Percentiles rank a stretch among this genome's conserved stretches.
Evolutionary conservation across 768 basidiomycete genomes (phyloP).

Genomic region (Lactifluus pinguis): DNA sequence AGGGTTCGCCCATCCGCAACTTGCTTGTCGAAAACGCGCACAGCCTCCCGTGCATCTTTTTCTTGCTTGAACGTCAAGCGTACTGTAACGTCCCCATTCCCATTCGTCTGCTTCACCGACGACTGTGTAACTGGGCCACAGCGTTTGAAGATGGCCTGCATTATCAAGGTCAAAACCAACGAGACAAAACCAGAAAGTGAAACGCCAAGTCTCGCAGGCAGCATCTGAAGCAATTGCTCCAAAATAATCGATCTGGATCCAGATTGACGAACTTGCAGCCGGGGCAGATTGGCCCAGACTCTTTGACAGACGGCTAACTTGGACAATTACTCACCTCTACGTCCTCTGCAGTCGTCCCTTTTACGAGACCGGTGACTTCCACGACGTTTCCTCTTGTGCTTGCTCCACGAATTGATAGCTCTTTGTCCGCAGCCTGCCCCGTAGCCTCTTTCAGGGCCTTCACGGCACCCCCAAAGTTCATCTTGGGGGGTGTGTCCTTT

Average conservation of each 20-base stretch:
- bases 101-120: constrained; percentile 5
- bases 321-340: constrained; percentile 12
- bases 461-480: constrained; percentile 18
- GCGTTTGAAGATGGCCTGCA: constrained; percentile 20
- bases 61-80: constrained; percentile 20
- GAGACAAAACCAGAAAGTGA: not conserved
- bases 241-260: not conserved
- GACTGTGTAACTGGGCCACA: constrained; percentile 19
- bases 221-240: not conserved
- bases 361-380: constrained; percentile 19
- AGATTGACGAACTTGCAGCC: not conserved
- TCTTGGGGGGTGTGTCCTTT: constrained; percentile 12
- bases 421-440: constrained; percentile 1
- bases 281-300: not conserved
- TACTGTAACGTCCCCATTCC: constrained; percentile 17
- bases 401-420: constrained; percentile 19
- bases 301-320: not conserved
- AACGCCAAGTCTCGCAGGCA: not conserved
- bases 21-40: constrained; percentile 15
- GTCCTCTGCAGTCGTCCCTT: constrained; percentile 20
- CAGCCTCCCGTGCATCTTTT: constrained; percentile 18
- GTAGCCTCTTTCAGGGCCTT: constrained; percentile 19
- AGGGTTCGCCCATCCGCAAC: constrained; percentile 20
- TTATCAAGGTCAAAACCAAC: not conserved
- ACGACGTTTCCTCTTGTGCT: constrained; percentile 20